Percentiles rank a stretch among this genome's conserved stretches.
Conservation (phyloP, 2,329 filamentous ascomycete genomes). For the Phyllosticta paracitricarpa region DNA sequence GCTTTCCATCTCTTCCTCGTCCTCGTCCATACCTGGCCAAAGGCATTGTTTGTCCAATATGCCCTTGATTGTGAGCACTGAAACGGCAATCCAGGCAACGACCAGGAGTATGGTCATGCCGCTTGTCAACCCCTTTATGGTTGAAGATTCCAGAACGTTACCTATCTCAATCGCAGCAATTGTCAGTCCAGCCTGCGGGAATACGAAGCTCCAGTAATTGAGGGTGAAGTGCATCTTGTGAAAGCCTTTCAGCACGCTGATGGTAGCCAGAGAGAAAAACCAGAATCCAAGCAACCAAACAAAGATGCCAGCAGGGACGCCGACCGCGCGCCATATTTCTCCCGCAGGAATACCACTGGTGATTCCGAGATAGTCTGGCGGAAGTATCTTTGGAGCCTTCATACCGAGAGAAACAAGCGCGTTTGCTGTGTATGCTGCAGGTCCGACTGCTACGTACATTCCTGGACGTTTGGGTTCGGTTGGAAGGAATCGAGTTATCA, state of each 20-base stretch:
- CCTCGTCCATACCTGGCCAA: slow-evolving; percentile 52
- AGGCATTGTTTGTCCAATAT: slow-evolving; percentile 38
- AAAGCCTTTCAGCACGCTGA: slow-evolving; percentile 28
- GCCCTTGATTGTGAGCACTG: slow-evolving; percentile 40
- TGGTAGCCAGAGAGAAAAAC: slow-evolving; percentile 38
- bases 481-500: slow-evolving; percentile 31
- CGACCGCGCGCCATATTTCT: slow-evolving; percentile 31
- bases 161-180: slow-evolving; percentile 50
- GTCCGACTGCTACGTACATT: slow-evolving; percentile 46
- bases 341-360: slow-evolving; percentile 21
- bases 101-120: slow-evolving; percentile 48
- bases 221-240: slow-evolving; percentile 39
- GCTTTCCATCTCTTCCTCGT: slow-evolving; percentile 30
- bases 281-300: slow-evolving; percentile 41
- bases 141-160: slow-evolving; percentile 41
- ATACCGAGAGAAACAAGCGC: slow-evolving; percentile 38
- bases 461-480: slow-evolving; percentile 31
- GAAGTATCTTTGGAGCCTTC: slow-evolving; percentile 27
- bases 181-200: slow-evolving; percentile 55
- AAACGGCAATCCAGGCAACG: slow-evolving; percentile 45
- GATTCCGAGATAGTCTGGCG: slow-evolving; percentile 23
- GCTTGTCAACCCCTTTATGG: slow-evolving; percentile 44
- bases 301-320: slow-evolving; percentile 34
- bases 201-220: slow-evolving; percentile 56
- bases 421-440: slow-evolving; percentile 16